Percentiles rank a stretch among this genome's conserved stretches.
These are phyloP conservation scores for Elymus sibiricus DNA, from an alignment of 176 grass and related monocot genomes.

Conservation along the genomic window DNA sequence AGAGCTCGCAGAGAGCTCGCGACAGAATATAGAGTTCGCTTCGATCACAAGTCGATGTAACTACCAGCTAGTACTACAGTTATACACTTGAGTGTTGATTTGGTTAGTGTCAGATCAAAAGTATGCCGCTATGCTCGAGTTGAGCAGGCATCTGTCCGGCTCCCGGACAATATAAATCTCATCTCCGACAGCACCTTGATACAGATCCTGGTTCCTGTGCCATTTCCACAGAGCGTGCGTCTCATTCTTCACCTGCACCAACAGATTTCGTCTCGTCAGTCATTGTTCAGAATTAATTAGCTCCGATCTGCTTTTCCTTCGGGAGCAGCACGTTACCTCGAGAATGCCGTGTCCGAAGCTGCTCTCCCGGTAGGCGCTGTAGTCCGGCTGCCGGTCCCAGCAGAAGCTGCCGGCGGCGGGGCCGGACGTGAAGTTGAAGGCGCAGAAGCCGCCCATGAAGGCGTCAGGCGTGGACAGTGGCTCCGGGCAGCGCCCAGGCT, in stretches of 20 bases:
- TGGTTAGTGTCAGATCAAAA: not conserved
- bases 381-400: slow-evolving; percentile 52
- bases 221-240: slow-evolving; percentile 88
- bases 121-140: not conserved
- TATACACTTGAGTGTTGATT: not conserved
- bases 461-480: slow-evolving; percentile 16
- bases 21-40: not conserved
- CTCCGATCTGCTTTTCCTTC: not conserved
- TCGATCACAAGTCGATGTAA: not conserved
- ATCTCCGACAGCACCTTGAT: slow-evolving; percentile 36
- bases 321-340: slow-evolving; percentile 38
- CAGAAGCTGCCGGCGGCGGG: slow-evolving; percentile 70
- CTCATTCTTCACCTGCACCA: slow-evolving; percentile 68
- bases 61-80: not conserved
- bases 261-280: not conserved
- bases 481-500: slow-evolving; percentile 55
- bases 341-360: slow-evolving; percentile 91
- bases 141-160: slow-evolving; percentile 42
- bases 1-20: too few species aligned
- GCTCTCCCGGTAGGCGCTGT: slow-evolving; percentile 27
- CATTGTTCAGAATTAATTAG: not conserved
- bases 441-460: slow-evolving; percentile 27
- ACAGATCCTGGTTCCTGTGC: slow-evolving; percentile 78
- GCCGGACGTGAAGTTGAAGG: slow-evolving; percentile 63
- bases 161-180: slow-evolving; percentile 75